A percentile compares a stretch with the other conserved stretches of the same genome.
Conservation (phyloP, 176 grass and related monocot genomes). For the Hsuehochloa calcarea region DNA sequence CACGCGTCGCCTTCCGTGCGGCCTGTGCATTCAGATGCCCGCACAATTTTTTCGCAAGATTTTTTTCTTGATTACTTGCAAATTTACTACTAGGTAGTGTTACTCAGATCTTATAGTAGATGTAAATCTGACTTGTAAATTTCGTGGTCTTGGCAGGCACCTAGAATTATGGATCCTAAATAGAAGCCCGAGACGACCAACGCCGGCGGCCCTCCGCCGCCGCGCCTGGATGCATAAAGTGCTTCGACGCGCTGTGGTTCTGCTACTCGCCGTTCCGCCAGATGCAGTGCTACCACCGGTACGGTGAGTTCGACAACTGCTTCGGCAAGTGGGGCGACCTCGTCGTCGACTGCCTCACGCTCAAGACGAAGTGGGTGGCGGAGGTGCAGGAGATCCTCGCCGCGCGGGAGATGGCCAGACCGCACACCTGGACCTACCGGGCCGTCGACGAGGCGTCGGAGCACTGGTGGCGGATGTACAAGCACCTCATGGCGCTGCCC, state of each 20-base stretch:
- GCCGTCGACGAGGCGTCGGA: conserved; percentile 67
- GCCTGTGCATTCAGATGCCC: conserved; percentile 27
- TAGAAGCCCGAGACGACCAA: conserved; percentile 8
- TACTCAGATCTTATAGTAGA: neutral
- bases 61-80: neutral
- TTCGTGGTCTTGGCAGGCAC: neutral
- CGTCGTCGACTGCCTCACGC: conserved; percentile 64
- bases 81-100: neutral
- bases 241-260: conserved; percentile 87
- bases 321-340: conserved; percentile 78
- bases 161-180: conserved; percentile 29
- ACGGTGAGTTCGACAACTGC: conserved; percentile 77
- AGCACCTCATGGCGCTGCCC: conserved; percentile 17
- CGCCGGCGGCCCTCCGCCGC: neutral
- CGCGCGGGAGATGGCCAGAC: conserved; percentile 56
- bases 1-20: neutral
- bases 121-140: neutral
- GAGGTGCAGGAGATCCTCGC: conserved; percentile 68
- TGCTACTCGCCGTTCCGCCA: conserved; percentile 95
- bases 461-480: conserved; percentile 76
- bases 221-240: conserved; percentile 67
- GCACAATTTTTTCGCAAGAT: neutral
- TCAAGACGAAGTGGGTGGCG: conserved; percentile 57
- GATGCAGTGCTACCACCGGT: conserved; percentile 83
- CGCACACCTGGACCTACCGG: conserved; percentile 75